These are phyloP conservation scores for Salix koriyanagi DNA, from an alignment of 345 rosid genomes.

Conservation along the genomic window DNA sequence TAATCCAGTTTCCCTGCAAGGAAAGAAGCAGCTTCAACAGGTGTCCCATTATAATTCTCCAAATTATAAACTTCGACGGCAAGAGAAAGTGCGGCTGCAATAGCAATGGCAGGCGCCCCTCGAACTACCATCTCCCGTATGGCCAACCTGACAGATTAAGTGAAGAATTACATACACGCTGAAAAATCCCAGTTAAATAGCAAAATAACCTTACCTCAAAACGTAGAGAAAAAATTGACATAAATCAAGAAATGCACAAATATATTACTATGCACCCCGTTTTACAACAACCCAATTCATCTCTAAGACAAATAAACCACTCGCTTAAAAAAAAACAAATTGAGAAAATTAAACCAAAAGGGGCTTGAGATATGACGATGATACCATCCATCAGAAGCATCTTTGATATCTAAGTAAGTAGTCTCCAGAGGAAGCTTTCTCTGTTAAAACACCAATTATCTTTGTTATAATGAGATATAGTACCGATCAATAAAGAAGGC, in stretches of 20 bases:
- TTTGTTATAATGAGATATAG: not conserved
- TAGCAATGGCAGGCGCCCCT: constrained; percentile 98
- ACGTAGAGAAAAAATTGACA: not conserved
- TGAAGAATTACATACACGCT: not conserved
- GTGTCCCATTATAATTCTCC: constrained; percentile 47
- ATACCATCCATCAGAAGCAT: constrained; percentile 80
- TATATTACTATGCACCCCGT: not conserved
- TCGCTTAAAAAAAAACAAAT: not conserved
- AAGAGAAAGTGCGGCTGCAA: constrained; percentile 85
- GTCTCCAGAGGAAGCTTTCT: constrained; percentile 85
- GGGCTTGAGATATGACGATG: not conserved
- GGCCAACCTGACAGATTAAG: constrained; percentile 51
- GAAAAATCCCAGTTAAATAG: not conserved
- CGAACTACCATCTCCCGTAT: constrained; percentile 95
- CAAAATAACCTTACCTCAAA: not conserved
- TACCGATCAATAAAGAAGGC: not conserved
- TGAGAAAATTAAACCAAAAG: not conserved
- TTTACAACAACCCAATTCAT: not conserved
- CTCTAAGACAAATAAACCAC: not conserved
- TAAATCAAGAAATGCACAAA: not conserved
- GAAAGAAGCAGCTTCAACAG: constrained; percentile 52
- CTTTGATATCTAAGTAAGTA: constrained; percentile 51
- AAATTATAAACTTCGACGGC: constrained; percentile 78
- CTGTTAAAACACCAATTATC: constrained; percentile 33
- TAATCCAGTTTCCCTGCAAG: constrained; percentile 56